Base-by-base conservation (phyloP, 1,284 basidiomycete genomes). In the Tylopilus sp. region DNA sequence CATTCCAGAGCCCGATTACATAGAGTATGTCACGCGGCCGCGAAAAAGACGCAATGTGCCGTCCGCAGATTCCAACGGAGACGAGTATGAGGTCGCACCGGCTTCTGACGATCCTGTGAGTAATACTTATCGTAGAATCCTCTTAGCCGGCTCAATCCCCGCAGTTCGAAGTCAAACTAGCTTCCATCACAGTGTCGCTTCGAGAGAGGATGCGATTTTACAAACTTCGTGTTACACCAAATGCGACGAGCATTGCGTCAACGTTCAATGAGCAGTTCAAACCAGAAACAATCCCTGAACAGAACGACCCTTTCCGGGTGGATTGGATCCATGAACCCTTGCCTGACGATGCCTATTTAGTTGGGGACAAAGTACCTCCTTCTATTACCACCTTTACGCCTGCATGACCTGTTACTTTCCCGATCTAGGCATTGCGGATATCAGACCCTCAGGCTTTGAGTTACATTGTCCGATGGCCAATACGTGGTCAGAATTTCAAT, bases 181-280 rank as follows among this genome's bases (percentile, higher is more conserved):
- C 80, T 2, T 80, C 84, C 15, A 82, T 93, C 29, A 77, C 82
- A 10, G 73, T 81, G 21, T 91, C 90, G 15, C 74, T 94, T 33
- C 80, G 87, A 18, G 85, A 90, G 50, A 73, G 90, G 48, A 91
- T 95, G 87, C 78, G 85, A n/a, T 87, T 88, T 61, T 91, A 91
- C 70, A 92, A 94, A 67, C 74, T 94, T 40, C 79, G 84, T 1
- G 85, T 89, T 2, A 85, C 87, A 2, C 82, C 84, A 10, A 87
- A 89, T 58, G 84, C 85, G 8, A 77, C 77, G 17, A 77, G 76
- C 35, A 86, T 90, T 44, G 84, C 85, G 0, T 79, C 81, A 2
- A 81, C 82, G 6, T 91, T 91, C 64, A 90, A 88, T 57, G 82
- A 80, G 51, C 79, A 82, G 54, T 83, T 86, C 65, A 78, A 81